Evolutionary conservation across 306 rosid species (phyloP).

Genomic region (Pterocarpus santalinus): DNA sequence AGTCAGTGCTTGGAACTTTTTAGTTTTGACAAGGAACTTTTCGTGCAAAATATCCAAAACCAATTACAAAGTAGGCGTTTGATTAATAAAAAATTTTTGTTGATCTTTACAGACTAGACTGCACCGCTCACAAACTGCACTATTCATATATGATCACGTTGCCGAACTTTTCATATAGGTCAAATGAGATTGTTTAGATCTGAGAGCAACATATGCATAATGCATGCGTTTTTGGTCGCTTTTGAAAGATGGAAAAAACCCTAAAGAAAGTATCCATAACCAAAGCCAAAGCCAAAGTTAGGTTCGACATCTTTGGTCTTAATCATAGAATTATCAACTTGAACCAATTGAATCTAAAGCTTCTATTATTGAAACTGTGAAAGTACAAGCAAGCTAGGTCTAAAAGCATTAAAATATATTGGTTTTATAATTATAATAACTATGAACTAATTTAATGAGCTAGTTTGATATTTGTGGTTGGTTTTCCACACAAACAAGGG

Average conservation of each 20-base stretch:
- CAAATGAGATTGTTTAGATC: conserved; percentile 41
- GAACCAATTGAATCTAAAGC: conserved; percentile 20
- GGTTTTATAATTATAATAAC: background rate
- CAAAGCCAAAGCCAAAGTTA: conserved; percentile 23
- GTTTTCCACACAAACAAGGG: conserved; percentile 28
- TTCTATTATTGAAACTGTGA: conserved; percentile 7
- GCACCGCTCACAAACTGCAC: conserved; percentile 40
- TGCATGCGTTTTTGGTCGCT: conserved; percentile 44
- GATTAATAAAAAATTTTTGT: conserved; percentile 34
- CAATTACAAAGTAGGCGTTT: conserved; percentile 16
- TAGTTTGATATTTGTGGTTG: conserved; percentile 15
- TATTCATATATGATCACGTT: conserved; percentile 34
- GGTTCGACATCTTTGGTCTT: conserved; percentile 19
- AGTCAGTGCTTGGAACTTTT: conserved; percentile 3
- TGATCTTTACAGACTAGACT: conserved; percentile 47
- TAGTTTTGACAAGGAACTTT: conserved; percentile 22
- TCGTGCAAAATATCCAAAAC: conserved; percentile 24
- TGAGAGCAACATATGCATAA: conserved; percentile 32
- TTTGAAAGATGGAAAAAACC: conserved; percentile 28
- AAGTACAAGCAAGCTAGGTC: conserved; percentile 8
- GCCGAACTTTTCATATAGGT: conserved; percentile 26
- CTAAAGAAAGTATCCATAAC: conserved; percentile 23
- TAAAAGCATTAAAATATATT: conserved; percentile 6
- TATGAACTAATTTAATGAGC: background rate
- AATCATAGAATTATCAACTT: conserved; percentile 34